Conservation (phyloP, 1,284 basidiomycete genomes). For the Porogramme epimiltina region DNA sequence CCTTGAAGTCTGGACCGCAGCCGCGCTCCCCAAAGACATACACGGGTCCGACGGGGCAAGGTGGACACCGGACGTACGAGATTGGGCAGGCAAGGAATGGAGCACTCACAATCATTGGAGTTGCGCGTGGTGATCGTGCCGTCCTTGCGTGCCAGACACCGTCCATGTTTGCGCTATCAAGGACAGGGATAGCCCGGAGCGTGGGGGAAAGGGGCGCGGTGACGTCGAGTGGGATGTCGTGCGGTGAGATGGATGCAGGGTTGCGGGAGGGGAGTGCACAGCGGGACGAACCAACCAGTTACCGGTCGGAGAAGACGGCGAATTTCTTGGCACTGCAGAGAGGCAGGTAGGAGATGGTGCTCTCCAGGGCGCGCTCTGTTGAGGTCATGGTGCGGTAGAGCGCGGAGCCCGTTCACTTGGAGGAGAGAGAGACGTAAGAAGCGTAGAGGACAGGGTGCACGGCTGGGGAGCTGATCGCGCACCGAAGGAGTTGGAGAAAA, state of each 20-base stretch:
- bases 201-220: neutral
- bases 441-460: too few relatives aligned
- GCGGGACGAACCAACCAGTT: slow-evolving; percentile 71
- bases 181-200: neutral
- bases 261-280: neutral
- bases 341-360: slow-evolving; percentile 78
- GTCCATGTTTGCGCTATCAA: neutral
- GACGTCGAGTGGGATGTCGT: neutral
- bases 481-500: too few relatives aligned
- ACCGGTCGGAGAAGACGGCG: slow-evolving; percentile 90
- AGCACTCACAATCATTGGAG: slow-evolving; percentile 82
- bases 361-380: slow-evolving; percentile 44
- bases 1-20: too few relatives aligned
- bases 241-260: slow-evolving; percentile 4
- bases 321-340: slow-evolving; percentile 82
- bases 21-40: too few relatives aligned
- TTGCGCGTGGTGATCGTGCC: slow-evolving; percentile 91
- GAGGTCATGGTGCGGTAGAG: neutral
- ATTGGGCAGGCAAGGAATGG: too few relatives aligned
- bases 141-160: slow-evolving; percentile 58
- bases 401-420: too few relatives aligned
- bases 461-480: too few relatives aligned
- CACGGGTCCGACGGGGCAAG: too few relatives aligned
- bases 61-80: too few relatives aligned
- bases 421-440: too few relatives aligned